Evolutionary conservation across 345 rosid species (phyloP).

Genomic region (Noccaea bulbosa): DNA sequence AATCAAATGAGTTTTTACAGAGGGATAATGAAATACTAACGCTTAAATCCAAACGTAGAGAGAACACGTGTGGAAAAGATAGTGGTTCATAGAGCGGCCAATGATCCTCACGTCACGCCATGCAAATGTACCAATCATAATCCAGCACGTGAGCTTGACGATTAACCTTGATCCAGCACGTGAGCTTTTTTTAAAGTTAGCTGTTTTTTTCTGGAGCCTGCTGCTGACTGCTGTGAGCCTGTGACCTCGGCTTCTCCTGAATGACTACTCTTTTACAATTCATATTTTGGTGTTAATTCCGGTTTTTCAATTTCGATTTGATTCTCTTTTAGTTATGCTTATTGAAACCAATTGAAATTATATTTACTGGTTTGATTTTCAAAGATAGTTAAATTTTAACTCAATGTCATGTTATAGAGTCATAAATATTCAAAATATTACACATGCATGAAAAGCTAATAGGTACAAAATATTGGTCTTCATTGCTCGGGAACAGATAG

Average conservation of each 20-base stretch:
- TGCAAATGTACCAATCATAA: constrained; percentile 3
- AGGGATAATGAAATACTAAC: too few species aligned
- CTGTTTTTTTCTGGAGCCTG: neutral
- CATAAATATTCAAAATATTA: neutral
- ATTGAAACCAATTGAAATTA: neutral
- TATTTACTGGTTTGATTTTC: too few species aligned
- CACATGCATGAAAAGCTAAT: constrained; percentile 17
- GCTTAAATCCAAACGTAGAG: too few species aligned
- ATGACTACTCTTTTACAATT: neutral
- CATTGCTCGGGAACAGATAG: constrained; percentile 11
- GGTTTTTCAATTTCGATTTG: neutral
- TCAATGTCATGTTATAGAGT: neutral
- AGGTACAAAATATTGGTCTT: constrained; percentile 34
- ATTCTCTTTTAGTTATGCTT: neutral
- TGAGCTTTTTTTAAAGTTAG: constrained; percentile 20
- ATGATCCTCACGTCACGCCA: constrained; percentile 26
- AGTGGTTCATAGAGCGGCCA: constrained; percentile 29
- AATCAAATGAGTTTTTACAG: too few species aligned
- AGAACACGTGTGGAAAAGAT: constrained; percentile 30
- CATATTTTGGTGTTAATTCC: neutral
- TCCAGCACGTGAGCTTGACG: constrained; percentile 29
- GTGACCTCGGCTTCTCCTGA: neutral
- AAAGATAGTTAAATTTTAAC: too few species aligned
- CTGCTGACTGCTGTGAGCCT: too few species aligned
- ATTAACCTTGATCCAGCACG: constrained; percentile 24